phyloP scores from a whole-genome alignment of 1,284 basidiomycete species.

The Fistulinella cinereoalba region DNA sequence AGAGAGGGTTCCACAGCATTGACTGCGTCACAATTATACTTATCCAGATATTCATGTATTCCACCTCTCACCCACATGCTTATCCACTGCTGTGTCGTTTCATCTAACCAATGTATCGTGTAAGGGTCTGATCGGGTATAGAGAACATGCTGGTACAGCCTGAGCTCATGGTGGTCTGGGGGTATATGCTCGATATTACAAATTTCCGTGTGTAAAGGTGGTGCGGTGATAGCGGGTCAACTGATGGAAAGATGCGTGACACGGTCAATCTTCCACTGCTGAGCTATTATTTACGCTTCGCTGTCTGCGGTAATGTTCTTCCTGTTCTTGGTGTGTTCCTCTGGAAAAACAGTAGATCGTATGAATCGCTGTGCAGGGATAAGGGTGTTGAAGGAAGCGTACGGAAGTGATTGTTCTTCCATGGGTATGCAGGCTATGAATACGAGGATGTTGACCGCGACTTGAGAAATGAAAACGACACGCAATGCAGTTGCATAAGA shows the following conservation, averaged over 20 bases:
- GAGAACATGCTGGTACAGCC: constrained; percentile 22
- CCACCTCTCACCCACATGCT: constrained; percentile 1
- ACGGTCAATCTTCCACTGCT: constrained; percentile 16
- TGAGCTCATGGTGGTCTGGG: constrained; percentile 19
- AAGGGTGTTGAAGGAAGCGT: constrained; percentile 30
- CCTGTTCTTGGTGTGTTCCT: constrained; percentile 61
- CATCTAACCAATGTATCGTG: constrained; percentile 1
- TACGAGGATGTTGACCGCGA: constrained; percentile 59
- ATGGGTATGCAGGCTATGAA: constrained; percentile 68
- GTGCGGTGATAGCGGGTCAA: constrained; percentile 16
- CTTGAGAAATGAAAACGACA: constrained; percentile 82
- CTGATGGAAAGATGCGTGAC: constrained; percentile 7
- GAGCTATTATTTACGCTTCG: constrained; percentile 16
- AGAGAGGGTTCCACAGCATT: constrained; percentile 45
- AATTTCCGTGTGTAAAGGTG: constrained; percentile 29
- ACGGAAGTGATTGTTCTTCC: constrained; percentile 73
- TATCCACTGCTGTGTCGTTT: background rate
- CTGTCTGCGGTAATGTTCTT: constrained; percentile 47
- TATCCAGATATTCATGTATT: constrained; percentile 9
- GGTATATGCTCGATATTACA: constrained; percentile 28
- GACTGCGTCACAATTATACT: constrained; percentile 5
- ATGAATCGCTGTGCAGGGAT: constrained; percentile 15
- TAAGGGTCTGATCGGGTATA: constrained; percentile 14
- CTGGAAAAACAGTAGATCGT: constrained; percentile 35
- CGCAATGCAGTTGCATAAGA: constrained; percentile 84